These are phyloP conservation scores for Cinchona pubescens DNA, from an alignment of 257 asterid genomes.

Conservation along the genomic window DNA sequence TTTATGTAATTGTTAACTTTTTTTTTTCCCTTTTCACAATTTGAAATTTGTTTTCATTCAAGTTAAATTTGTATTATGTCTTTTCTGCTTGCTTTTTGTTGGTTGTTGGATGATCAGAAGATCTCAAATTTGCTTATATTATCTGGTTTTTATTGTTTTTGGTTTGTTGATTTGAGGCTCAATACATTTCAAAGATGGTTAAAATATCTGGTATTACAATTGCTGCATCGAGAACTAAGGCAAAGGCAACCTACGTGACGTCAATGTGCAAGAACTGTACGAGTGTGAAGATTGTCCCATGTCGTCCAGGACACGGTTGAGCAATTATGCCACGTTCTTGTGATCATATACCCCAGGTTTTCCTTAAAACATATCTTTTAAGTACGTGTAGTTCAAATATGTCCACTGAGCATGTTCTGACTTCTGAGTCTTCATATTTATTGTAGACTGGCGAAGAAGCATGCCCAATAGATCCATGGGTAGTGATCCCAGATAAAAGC, in stretches of 20 bases:
- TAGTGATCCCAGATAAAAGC: constrained; percentile 89
- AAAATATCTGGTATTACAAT: constrained; percentile 90
- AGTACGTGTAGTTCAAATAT: neutral
- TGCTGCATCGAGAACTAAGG: constrained; percentile 98
- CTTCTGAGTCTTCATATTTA: neutral
- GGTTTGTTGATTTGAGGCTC: constrained; percentile 50
- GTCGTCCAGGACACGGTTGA: constrained; percentile 99
- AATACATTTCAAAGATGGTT: constrained; percentile 80
- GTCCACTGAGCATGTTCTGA: constrained; percentile 4
- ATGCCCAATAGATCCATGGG: constrained; percentile 91
- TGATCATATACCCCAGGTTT: constrained; percentile 87
- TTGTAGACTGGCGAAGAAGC: constrained; percentile 77
- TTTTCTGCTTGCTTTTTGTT: neutral
- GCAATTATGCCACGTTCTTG: constrained; percentile 94
- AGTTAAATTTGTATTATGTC: neutral
- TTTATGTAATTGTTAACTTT: constrained; percentile 1
- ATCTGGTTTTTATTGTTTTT: constrained; percentile 40
- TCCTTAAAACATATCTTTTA: neutral
- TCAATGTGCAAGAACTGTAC: constrained; percentile 85
- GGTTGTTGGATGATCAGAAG: constrained; percentile 53
- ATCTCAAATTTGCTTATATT: constrained; percentile 71
- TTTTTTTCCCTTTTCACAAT: constrained; percentile 7
- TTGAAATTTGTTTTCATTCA: neutral
- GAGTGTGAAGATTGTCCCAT: constrained; percentile 83
- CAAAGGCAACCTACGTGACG: constrained; percentile 92